Evolutionary conservation across 257 asterid species (phyloP).

Genomic region (Plantago major): DNA sequence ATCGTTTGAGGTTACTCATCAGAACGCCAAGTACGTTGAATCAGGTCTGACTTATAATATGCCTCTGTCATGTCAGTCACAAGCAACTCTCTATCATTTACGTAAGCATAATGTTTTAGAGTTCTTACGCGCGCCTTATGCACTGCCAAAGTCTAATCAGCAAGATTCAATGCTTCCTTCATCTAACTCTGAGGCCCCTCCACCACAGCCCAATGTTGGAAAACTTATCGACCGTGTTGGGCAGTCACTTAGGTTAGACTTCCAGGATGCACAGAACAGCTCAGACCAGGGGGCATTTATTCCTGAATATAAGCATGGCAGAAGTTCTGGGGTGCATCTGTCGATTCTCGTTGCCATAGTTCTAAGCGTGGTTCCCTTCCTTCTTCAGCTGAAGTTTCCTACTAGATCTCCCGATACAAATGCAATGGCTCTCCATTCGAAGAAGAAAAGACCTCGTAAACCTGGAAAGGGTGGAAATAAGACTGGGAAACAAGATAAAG

Average conservation of each 20-base stretch:
- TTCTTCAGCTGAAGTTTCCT: constrained; percentile 22
- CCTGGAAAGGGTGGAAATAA: constrained; percentile 47
- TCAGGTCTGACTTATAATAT: constrained; percentile 50
- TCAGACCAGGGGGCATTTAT: constrained; percentile 16
- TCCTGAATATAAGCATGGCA: constrained; percentile 20
- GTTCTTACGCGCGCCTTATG: constrained; percentile 33
- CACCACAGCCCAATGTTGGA: constrained; percentile 58
- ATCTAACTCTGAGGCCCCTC: constrained; percentile 40
- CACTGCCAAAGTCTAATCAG: constrained; percentile 37
- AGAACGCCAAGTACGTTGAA: constrained; percentile 41
- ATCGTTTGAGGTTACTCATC: constrained; percentile 35
- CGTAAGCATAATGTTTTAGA: constrained; percentile 47
- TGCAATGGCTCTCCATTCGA: constrained; percentile 31
- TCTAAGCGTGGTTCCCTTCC: constrained; percentile 26
- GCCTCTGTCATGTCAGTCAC: constrained; percentile 91
- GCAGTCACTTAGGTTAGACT: constrained; percentile 21
- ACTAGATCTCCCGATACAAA: constrained; percentile 17
- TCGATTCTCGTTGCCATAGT: constrained; percentile 27
- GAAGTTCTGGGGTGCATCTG: constrained; percentile 22
- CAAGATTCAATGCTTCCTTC: constrained; percentile 52
- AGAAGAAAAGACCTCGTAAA: constrained; percentile 62
- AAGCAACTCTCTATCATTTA: constrained; percentile 64
- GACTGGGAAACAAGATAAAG: constrained; percentile 41
- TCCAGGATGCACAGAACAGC: constrained; percentile 20
- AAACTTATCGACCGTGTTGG: constrained; percentile 45